Evolutionary conservation across 1,284 basidiomycete species (phyloP), one percentile per base, ranked within the genome.

Genomic region (Cutaneotrichosporon cavernicola): DNA sequence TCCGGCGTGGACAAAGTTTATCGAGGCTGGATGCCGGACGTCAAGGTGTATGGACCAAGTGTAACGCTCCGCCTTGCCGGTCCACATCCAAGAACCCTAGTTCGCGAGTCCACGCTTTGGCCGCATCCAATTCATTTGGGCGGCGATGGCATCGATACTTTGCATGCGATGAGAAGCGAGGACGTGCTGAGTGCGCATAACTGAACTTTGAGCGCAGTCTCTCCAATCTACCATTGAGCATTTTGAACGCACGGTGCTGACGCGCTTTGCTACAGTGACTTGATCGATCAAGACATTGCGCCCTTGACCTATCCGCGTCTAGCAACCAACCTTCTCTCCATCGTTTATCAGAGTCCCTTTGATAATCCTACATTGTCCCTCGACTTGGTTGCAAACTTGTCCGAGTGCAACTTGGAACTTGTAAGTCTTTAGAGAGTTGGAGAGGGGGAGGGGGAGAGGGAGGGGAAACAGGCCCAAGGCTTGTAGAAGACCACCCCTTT

Each of bases 391-490:
- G 34, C 40, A 2, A 43, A 18, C 40, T 43, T 43, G 40, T 46
- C n/a, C 43, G 18, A 46, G 43, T 18, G 16, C 18, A 46, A 18
- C 18, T 14, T 32, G 34, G 26, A 53, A 53, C 30, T 13, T n/a
- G 30, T 34, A 32, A 34, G 51, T 53, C 31, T 46, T n/a, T 8
- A 13, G 34, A 36, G 34, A 36, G 34, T 9, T 36, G 8, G 1
- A 13, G 34, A 9, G 7, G 7, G 34, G 43, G 18, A 46, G 18
- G 9, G 43, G 7, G 8, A 7, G 16, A 46, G 16, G 2, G 14
- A 18, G 43, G 43, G 36, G 30, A 56, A 40, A 22, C 55, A 46
- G 55, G 55, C 38, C 38, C 38, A 38, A 18, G 36, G 16, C 53
- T 21, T 38, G 53, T 31, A 5, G n/a, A 11, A 21, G 13, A 32